Base-by-base conservation (phyloP, 2,329 filamentous ascomycete genomes). In the Westerdykella aurantiaca region DNA sequence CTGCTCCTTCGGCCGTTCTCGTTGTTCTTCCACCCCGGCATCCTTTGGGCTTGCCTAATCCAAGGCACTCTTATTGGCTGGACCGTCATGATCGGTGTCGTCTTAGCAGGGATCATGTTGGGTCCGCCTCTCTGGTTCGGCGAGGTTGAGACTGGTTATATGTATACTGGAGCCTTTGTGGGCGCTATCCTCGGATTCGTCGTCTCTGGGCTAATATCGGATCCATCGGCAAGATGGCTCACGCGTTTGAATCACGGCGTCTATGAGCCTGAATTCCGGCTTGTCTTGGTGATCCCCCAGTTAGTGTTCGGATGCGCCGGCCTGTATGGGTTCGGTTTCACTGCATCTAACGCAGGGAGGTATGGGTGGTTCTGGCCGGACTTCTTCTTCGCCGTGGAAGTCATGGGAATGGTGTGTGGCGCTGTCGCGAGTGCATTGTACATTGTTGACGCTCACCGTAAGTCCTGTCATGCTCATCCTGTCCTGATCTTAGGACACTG, bases 1-100 rank as follows among this genome's bases (percentile, higher is more conserved):
- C 72, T 85, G 23, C 67, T 82, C 12, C 64, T 84, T 12, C 79
- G 90, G 0, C 90, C 90, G 0, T 85, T 96, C 45, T 86, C 87
- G 0, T 76, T 96, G 1, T 84, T 95, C 58, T 65, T 85, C 6
- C 90, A 96, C 62, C 90, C 89, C 0, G 87, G 86, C 6, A 88
- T 96, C 54, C 67, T 94, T 34, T 95, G 88, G 88, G 76, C 77
- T 13, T 81, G 78, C 57, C 73, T 96, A 3, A 87, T 90, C 39
- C 90, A 95, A 74, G 90, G 90, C 13, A 81, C 86, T 4, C 80
- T 95, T 60, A 95, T 96, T 58, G 91, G 90, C 51, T 97, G 91
- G 90, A 95, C 90, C 1, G 87, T 96, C 13, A 88, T 96, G 60
- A 91, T 66, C 51, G 90, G 89, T 41, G 86, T 95, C 45, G 84